Base-by-base conservation (phyloP, 768 basidiomycete genomes). In the Sporobolomyces phaffii region DNA sequence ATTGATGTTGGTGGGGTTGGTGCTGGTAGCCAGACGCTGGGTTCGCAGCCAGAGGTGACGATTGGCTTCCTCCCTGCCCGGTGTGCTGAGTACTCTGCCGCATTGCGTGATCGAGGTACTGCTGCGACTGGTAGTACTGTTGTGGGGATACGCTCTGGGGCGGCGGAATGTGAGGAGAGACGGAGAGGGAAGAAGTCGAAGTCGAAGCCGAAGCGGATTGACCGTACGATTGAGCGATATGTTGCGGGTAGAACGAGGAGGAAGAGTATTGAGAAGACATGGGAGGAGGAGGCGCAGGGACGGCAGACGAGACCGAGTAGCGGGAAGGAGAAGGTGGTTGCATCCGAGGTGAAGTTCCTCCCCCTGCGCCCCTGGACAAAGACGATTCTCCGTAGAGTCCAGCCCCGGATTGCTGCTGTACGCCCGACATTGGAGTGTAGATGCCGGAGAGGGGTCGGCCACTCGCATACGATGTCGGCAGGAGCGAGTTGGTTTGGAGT, bases 241-340 rank as follows among this genome's bases (percentile, higher is more conserved):
- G 69, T 26, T 63, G 65, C 4, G 69, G 61, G 62, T 71, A 71
- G 58, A 66, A 71, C 33, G 54, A 58, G 17, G 56, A 33, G 3
- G 62, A 36, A 10, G 65, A 28, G 31, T 56, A 61, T 22, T 48
- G 45, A 38, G 41, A 47, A 2, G 40, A n/a, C 22, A 22, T 38
- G 5, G 66, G 36, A 10, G 24, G 48, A 10, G 41, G 18, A 13
- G n/a, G n/a, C n/a, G n/a, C n/a, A n/a, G 62, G 34, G 31, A 51
- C 49, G 61, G 65, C 43, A 20, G 65, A 67, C 9, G 69, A 61
- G 34, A 60, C 62, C 47, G 56, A 60, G 15, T 41, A 34, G 43
- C 48, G 49, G 22, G 60, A 34, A 45, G 51, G 41, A 20, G 62
- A 48, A 18, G 28, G 33, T 13, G 57, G 14, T 22, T 44, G 48